Evolutionary conservation across 2,329 filamentous ascomycete genomes (phyloP).

Genomic region (Aspergillus costaricaensis): DNA sequence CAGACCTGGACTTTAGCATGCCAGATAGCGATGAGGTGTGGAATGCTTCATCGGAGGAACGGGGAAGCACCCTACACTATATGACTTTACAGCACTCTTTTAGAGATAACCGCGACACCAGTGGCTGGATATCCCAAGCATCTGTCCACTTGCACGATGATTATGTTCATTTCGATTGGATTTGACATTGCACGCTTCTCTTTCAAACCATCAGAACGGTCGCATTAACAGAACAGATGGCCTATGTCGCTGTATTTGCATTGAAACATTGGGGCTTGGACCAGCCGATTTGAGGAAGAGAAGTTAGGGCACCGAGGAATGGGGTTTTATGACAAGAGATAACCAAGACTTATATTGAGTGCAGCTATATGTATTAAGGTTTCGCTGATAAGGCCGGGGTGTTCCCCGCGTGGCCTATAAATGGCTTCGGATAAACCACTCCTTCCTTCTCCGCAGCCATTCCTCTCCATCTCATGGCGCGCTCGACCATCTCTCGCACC

Average conservation of each 20-base stretch:
- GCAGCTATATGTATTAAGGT: not conserved
- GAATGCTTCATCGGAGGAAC: constrained; percentile 8
- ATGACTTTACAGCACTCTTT: not conserved
- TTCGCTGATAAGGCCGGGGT: not conserved
- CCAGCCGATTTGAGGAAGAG: too few relatives aligned
- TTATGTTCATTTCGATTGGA: constrained; percentile 18
- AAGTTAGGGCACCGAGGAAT: too few relatives aligned
- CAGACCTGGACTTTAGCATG: constrained; percentile 26
- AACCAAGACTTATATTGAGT: too few relatives aligned
- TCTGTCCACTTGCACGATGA: constrained; percentile 12
- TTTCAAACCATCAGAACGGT: too few relatives aligned
- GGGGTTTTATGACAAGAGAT: too few relatives aligned
- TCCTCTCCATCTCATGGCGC: not conserved
- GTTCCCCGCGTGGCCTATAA: not conserved
- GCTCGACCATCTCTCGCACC: constrained; percentile 18
- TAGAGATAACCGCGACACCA: constrained; percentile 17
- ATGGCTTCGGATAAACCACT: not conserved
- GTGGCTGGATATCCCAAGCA: constrained; percentile 21
- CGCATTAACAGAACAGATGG: too few relatives aligned
- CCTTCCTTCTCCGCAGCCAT: not conserved
- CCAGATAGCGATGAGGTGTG: constrained; percentile 27
- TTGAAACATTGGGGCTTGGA: too few relatives aligned
- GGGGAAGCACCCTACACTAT: not conserved
- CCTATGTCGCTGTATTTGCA: too few relatives aligned
- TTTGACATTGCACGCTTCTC: constrained; percentile 1